phyloP scores from a whole-genome alignment of 192 early-diverging fungal genomes.

The Coemansia sp. region DNA sequence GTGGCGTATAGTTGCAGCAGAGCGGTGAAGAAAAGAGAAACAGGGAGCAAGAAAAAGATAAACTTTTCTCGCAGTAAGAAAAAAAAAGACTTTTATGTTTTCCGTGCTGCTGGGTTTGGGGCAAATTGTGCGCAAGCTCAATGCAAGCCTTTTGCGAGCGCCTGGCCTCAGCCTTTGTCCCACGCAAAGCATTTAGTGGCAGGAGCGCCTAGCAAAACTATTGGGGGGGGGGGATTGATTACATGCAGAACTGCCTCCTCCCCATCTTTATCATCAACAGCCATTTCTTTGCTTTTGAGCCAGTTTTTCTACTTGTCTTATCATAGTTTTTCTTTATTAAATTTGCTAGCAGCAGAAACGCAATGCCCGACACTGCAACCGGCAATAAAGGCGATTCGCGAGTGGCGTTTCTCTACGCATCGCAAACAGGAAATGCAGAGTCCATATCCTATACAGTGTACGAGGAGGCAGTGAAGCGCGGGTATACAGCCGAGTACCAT shows the following conservation, averaged over 20 bases:
- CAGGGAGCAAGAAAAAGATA: constrained; percentile 6
- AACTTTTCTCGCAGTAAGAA: constrained; percentile 4
- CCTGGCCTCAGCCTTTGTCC: background rate
- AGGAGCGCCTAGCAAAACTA: no score
- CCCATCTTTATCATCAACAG: background rate
- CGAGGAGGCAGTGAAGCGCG: constrained; percentile 70
- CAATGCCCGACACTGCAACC: constrained; percentile 12
- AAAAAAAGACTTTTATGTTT: background rate
- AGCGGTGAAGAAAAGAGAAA: background rate
- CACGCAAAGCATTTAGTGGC: no score
- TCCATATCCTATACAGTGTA: constrained; percentile 85
- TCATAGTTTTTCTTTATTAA: background rate
- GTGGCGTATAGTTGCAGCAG: background rate
- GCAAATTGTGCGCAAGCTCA: background rate
- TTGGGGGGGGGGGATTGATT: no score
- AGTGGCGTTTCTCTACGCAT: constrained; percentile 68
- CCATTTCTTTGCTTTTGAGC: background rate
- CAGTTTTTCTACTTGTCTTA: background rate
- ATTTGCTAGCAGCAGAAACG: background rate
- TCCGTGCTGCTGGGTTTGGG: background rate
- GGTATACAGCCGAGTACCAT: constrained; percentile 63
- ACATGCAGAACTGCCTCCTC: no score
- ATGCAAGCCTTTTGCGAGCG: background rate
- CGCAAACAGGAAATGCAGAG: constrained; percentile 95
- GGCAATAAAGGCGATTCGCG: constrained; percentile 13